phyloP scores from a whole-genome alignment of 2,329 filamentous ascomycete species.

The Boeremia lycopersici region DNA sequence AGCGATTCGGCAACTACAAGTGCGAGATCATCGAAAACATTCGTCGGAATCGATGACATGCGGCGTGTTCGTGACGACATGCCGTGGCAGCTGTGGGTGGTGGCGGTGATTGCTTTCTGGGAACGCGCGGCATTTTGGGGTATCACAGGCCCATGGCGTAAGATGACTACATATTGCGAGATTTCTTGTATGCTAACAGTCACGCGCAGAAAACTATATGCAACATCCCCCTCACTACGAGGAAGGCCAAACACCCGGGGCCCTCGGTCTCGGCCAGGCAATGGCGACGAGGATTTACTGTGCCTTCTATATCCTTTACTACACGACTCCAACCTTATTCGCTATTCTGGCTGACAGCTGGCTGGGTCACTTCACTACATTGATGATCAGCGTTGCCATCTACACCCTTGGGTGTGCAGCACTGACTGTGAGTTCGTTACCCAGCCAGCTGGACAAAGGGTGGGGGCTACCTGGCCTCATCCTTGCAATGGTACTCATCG shows the following conservation, averaged over 20 bases:
- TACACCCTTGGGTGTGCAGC: conserved; percentile 33
- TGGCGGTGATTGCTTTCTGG: conserved; percentile 34
- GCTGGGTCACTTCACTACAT: conserved; percentile 48
- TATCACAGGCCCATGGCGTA: conserved; percentile 43
- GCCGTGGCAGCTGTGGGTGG: conserved; percentile 32
- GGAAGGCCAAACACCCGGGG: conserved; percentile 43
- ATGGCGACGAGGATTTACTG: conserved; percentile 60
- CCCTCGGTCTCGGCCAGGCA: conserved; percentile 40
- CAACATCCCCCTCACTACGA: conserved; percentile 39
- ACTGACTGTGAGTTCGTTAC: conserved; percentile 31
- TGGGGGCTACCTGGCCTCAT: conserved; percentile 37
- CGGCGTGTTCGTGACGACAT: conserved; percentile 31
- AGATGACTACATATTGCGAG: neutral
- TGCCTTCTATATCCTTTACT: conserved; percentile 62
- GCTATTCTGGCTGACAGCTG: conserved; percentile 49
- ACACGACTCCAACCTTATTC: conserved; percentile 45
- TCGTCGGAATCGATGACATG: conserved; percentile 14
- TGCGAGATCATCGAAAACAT: conserved; percentile 14
- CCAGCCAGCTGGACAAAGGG: conserved; percentile 22
- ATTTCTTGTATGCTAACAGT: conserved; percentile 1
- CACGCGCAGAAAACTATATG: conserved; percentile 51
- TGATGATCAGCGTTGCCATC: conserved; percentile 40
- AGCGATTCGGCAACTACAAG: conserved; percentile 5
- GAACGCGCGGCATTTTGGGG: conserved; percentile 41
- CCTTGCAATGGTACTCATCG: conserved; percentile 45